Evolutionary conservation across 148 eudicot species (phyloP).

Genomic region (Salicornia ramosissima): DNA sequence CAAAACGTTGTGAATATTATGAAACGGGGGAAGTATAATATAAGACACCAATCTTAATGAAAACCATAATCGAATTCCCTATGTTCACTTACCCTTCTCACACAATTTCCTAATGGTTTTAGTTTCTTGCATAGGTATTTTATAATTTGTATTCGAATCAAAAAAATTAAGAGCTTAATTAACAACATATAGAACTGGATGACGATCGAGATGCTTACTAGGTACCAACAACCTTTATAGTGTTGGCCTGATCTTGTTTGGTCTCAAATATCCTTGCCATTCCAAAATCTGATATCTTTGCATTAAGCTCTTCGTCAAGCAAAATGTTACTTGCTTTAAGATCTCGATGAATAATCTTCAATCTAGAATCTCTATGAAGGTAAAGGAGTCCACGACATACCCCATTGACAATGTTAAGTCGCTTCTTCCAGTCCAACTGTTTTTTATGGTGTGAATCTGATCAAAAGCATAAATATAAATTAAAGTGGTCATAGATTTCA

Average conservation of each 20-base stretch:
- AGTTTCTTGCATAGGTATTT: no score
- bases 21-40: no score
- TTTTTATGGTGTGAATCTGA: constrained; percentile 11
- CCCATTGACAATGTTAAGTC: constrained; percentile 28
- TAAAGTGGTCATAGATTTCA: not conserved
- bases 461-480: not conserved
- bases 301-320: constrained; percentile 25
- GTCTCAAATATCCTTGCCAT: constrained; percentile 32
- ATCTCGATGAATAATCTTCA: constrained; percentile 36
- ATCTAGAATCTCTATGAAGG: constrained; percentile 35
- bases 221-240: constrained; percentile 31
- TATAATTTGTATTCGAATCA: no score
- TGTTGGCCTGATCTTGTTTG: constrained; percentile 27
- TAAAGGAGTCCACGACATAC: constrained; percentile 35
- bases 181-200: no score
- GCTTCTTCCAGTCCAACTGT: constrained; percentile 26
- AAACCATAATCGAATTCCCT: no score
- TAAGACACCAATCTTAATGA: no score
- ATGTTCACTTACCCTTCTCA: no score
- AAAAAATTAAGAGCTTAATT: no score
- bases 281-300: constrained; percentile 39
- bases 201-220: constrained; percentile 25
- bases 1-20: no score
- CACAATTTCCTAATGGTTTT: no score
- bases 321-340: constrained; percentile 28